Base-by-base conservation (phyloP, 1,284 basidiomycete species). In the Bondarzewia mesenterica region DNA sequence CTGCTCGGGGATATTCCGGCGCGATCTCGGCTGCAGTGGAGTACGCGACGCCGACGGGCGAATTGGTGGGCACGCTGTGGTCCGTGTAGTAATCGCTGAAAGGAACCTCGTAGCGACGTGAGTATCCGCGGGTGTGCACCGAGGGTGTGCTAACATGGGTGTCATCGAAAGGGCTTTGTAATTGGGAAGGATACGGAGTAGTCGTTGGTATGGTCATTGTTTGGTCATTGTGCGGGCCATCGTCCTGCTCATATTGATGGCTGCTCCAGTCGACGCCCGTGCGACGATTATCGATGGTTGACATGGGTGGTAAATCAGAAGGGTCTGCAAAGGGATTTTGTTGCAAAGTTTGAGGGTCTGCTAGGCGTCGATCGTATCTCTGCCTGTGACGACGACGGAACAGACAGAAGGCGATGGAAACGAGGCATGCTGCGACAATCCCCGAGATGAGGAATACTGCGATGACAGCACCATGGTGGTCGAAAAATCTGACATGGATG, bases 391-490 rank as follows among this genome's bases (percentile, higher is more conserved):
- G 63, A 39, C 73, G 74, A 27, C 69, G 66, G 51, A 69, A 68
- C 50, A 64, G 60, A 47, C 67, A 63, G 38, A 72, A 56, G 25
- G 69, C 43, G 21, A 63, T 67, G 7, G 62, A 57, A 4, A 67
- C 49, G 2, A 74, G 35, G 3, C 64, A 63, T 5, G 71, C 63
- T 6, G 68, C 57, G 29, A 70, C 53, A 14, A 82, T 53, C 18
- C 74, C 80, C 25, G 77, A 67, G 16, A 67, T 72, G 5, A 77
- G 63, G 59, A 84, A 82, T 15, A 78, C 72, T 3, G 77, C 80
- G 15, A 74, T 73, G 12, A 81, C 74, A 7, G 74, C 75, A 4
- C 74, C 74, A 40, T 63, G 70, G 52, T 82, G 74, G 15, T 67
- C 60, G 48, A 81, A 70, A 59, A 84, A 75, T 8, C 80, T 82